Conservation (phyloP, 1,139 yeast species). For the Suhomyces kunorum region DNA sequence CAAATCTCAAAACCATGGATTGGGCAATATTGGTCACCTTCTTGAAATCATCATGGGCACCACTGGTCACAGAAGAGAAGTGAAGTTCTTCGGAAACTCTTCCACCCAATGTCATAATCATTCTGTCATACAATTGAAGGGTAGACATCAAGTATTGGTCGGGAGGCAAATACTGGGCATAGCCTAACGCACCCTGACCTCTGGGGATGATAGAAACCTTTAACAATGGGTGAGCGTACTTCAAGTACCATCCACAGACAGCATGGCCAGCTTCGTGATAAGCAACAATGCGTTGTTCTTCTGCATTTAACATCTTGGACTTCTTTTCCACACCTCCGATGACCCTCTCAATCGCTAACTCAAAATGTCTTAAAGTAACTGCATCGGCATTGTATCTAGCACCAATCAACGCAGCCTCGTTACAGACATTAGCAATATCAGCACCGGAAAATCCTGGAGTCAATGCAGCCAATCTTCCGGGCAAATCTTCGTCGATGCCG, state of each 20-base stretch:
- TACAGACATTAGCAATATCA: slow-evolving; percentile 94
- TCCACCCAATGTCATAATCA: slow-evolving; percentile 98
- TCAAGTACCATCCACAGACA: slow-evolving; percentile 92
- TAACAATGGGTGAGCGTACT: slow-evolving; percentile 86
- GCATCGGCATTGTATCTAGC: slow-evolving; percentile 76
- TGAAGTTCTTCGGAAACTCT: slow-evolving; percentile 93
- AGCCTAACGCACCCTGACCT: slow-evolving; percentile 96
- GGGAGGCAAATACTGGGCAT: slow-evolving; percentile 95
- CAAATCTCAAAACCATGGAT: slow-evolving; percentile 87
- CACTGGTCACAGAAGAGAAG: slow-evolving; percentile 87
- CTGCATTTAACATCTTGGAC: slow-evolving; percentile 75
- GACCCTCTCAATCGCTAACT: slow-evolving; percentile 94
- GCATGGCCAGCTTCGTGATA: slow-evolving; percentile 99
- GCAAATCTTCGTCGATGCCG: slow-evolving; percentile 51
- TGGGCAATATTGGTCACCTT: slow-evolving; percentile 95
- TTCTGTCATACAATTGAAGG: slow-evolving; percentile 79
- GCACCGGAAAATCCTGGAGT: slow-evolving; percentile 99
- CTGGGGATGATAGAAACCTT: slow-evolving; percentile 96
- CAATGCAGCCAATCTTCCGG: slow-evolving; percentile 89
- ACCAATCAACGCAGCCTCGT: slow-evolving; percentile 95
- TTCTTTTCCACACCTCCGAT: slow-evolving; percentile 96
- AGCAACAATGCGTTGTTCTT: slow-evolving; percentile 87
- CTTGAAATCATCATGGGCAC: slow-evolving; percentile 94
- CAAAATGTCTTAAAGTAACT: slow-evolving; percentile 80
- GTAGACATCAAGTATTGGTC: slow-evolving; percentile 82